Evolutionary conservation across 1,284 basidiomycete species (phyloP).

Genomic region (Chalciporus piperatoides): DNA sequence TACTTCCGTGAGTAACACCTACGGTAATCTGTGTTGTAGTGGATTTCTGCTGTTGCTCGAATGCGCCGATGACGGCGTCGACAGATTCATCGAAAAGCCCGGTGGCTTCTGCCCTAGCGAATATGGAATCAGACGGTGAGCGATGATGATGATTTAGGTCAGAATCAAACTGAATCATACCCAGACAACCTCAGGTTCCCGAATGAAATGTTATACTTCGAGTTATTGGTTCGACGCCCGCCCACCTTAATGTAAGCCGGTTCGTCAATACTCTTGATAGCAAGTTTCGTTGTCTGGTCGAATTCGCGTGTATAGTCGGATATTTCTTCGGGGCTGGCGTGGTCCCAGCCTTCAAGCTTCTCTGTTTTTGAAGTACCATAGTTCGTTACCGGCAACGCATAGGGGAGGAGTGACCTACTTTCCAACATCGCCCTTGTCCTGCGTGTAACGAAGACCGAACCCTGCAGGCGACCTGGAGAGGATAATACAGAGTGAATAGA

Average conservation of each 20-base stretch:
- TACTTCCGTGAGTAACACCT: slow-evolving; percentile 10
- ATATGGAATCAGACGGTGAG: slow-evolving; percentile 22
- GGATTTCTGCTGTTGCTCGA: slow-evolving; percentile 30
- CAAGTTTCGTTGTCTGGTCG: slow-evolving; percentile 7
- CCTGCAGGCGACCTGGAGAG: slow-evolving; percentile 16
- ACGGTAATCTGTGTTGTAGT: slow-evolving; percentile 28
- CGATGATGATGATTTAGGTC: no score
- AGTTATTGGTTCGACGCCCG: background rate
- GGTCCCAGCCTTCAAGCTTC: slow-evolving; percentile 25
- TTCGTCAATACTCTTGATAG: slow-evolving; percentile 9
- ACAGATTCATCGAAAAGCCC: slow-evolving; percentile 41
- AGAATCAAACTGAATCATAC: background rate
- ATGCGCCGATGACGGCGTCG: slow-evolving; percentile 23
- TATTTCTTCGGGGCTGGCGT: slow-evolving; percentile 21
- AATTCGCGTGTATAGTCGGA: slow-evolving; percentile 10
- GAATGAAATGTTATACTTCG: background rate
- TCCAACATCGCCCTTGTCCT: slow-evolving; percentile 34
- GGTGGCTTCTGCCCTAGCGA: slow-evolving; percentile 41
- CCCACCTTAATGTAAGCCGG: slow-evolving; percentile 11
- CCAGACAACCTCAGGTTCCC: slow-evolving; percentile 16
- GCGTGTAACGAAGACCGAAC: slow-evolving; percentile 36
- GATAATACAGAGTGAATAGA: background rate
- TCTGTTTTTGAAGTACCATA: slow-evolving; percentile 18
- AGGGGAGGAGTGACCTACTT: slow-evolving; percentile 24
- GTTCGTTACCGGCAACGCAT: slow-evolving; percentile 13